Evolutionary conservation across 805 yeast genomes (phyloP).

Genomic region (Metschnikowia orientalis): DNA sequence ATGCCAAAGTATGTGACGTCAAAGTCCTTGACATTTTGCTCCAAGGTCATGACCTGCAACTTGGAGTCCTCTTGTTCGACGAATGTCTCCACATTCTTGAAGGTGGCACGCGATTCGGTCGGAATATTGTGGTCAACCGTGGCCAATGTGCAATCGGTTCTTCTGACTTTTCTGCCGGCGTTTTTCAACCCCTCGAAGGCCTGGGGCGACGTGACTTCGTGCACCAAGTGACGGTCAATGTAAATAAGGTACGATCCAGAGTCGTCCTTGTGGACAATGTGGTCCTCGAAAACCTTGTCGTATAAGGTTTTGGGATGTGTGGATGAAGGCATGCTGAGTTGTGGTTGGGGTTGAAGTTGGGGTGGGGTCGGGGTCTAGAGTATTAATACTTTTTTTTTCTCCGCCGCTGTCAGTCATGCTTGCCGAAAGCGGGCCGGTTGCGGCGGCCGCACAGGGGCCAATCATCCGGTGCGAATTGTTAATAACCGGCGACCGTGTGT

Average conservation of each 20-base stretch:
- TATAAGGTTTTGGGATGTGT: constrained; percentile 66
- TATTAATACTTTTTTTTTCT: background rate
- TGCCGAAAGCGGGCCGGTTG: constrained; percentile 17
- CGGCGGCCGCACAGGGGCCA: constrained; percentile 13
- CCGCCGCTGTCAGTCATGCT: constrained; percentile 8
- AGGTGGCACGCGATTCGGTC: constrained; percentile 76
- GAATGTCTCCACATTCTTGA: constrained; percentile 70
- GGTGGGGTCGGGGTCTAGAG: constrained; percentile 1
- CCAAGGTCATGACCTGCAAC: constrained; percentile 87
- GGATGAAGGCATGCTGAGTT: too few species aligned
- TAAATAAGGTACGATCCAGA: constrained; percentile 82
- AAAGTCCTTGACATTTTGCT: constrained; percentile 86
- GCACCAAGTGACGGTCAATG: constrained; percentile 96
- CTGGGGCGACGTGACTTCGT: constrained; percentile 98
- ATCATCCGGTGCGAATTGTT: constrained; percentile 7
- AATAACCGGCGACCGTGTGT: background rate
- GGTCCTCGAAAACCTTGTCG: constrained; percentile 95
- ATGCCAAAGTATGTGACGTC: constrained; percentile 91
- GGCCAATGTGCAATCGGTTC: constrained; percentile 89
- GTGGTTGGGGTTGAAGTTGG: background rate
- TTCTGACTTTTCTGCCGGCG: constrained; percentile 86
- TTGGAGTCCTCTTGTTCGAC: constrained; percentile 89
- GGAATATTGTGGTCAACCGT: constrained; percentile 98
- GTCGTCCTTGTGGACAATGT: constrained; percentile 84
- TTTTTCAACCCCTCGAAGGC: constrained; percentile 93